Base-by-base conservation (phyloP, 768 basidiomycete species). In the Lepiota brunneoincarnata region DNA sequence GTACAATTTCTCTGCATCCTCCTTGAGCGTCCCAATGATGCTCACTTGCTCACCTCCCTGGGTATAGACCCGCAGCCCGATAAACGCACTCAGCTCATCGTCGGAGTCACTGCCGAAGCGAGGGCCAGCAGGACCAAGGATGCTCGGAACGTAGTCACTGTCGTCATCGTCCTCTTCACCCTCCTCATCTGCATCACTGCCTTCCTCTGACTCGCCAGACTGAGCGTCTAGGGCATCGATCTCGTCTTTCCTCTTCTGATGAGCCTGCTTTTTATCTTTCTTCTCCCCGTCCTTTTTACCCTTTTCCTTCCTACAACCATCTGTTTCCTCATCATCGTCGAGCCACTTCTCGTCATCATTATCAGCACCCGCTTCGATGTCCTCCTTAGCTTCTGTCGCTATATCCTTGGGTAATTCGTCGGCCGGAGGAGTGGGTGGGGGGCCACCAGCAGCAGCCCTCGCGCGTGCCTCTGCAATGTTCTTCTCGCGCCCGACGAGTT, bases 41-140 rank as follows among this genome's bases (percentile, higher is more conserved):
- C 28, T 12, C 6, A 28, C 36, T 26, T 35, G 46, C 17, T 48
- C 56, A 18, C 48, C 48, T 2, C 51, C 53, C 40, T 58, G 51
- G 9, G 51, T 53, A 39, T 58, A 58, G 5, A 58, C 41, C 3
- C 51, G 51, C 14, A 58, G 23, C 12, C 56, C 51, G 4, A 58
- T 28, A 20, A 45, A 36, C 14, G n/a, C 37, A 6, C 24, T 38
- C 20, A 37, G 14, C 4, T 20, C 15, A 7, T 23, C n/a, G n/a
- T n/a, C 49, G 3, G 23, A 18, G 12, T 17, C 23, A 26, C 26
- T 10, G 6, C 1, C 6, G 11, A 12, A 21, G 14, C 14, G 4
- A 4, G 49, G 23, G 15, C 17, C 15, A 24, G 6, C 24, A 17
- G 21, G 49, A 23, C 38, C 6, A 11, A 24, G 34, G 4, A 35